Base-by-base conservation (phyloP, 1,139 yeast genomes). In the Schwanniomyces etchellsii region DNA sequence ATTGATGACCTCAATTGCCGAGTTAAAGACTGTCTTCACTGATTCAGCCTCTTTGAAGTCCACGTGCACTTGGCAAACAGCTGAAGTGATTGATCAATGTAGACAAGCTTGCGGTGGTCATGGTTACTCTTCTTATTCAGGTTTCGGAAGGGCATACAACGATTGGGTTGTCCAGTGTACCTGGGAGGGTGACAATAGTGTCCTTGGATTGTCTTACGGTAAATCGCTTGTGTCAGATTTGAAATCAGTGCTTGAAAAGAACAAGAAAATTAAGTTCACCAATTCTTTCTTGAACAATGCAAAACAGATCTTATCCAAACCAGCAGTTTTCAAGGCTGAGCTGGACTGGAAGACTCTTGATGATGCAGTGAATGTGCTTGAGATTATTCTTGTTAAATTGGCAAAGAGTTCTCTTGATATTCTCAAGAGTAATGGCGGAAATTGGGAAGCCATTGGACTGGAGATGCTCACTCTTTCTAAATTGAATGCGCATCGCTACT, bases 401-500 rank as follows among this genome's bases (percentile, higher is more conserved):
- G 54, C 74, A 30, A 54, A 63, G 35, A 70, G 68, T 37, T 68
- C 77, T 35, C 60, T 72, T 33, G 52, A 60, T 26, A 53, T 60
- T 16, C 55, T 75, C 31, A 55, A 64, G 37, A 54, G 55, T 28
- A 65, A 64, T 34, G 60, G 62, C 34, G 64, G 64, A 28, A 67
- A 74, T 51, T 68, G 73, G 57, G 82, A 77, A 48, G 55, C 61
- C 29, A 69, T 77, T 32, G 77, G 83, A 26, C 62, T 69, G 34
- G 72, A 74, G 35, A 62, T 76, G 50, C 70, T 77, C 22, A 48
- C 60, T 25, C 57, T 79, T 28, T 75, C 86, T 28, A 76, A 75
- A 51, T 65, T 77, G 48, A 77, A 74, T 51, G 75, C 79, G n/a
- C 68, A 72, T 50, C 73, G 73, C 55, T 77, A 70, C 48, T 60